Conservation (phyloP, 345 rosid genomes). For the Turritis glabra region DNA sequence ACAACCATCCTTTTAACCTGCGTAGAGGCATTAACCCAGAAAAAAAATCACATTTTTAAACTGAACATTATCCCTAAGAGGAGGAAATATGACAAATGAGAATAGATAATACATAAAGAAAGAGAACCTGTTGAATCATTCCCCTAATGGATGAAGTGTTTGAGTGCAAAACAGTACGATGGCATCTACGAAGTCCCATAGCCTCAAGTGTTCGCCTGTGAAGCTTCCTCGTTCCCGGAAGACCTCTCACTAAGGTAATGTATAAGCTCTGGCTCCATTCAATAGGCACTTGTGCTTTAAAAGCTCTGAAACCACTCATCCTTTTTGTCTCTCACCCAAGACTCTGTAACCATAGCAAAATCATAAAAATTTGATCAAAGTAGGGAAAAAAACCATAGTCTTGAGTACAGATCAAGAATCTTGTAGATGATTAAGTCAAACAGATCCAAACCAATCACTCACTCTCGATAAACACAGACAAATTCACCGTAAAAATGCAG, state of each 20-base stretch:
- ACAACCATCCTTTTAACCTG: constrained; percentile 79
- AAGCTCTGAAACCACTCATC: constrained; percentile 82
- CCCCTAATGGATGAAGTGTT: constrained; percentile 73
- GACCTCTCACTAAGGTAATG: constrained; percentile 76
- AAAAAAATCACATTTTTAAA: too few species aligned
- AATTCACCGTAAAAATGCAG: too few species aligned
- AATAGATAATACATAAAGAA: neutral
- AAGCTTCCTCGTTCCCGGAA: constrained; percentile 80
- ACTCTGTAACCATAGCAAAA: constrained; percentile 15
- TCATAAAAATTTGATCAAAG: too few species aligned
- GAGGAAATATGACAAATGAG: neutral
- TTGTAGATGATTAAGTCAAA: neutral
- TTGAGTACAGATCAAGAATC: neutral
- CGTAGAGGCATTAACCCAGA: neutral
- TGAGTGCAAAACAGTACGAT: constrained; percentile 64
- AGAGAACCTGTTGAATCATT: constrained; percentile 70
- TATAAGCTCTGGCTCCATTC: constrained; percentile 66
- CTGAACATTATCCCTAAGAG: neutral
- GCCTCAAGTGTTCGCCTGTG: constrained; percentile 85
- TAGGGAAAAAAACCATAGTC: too few species aligned
- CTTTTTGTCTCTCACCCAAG: constrained; percentile 1
- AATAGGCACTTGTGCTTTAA: constrained; percentile 65
- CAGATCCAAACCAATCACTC: constrained; percentile 1
- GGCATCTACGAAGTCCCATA: constrained; percentile 66
- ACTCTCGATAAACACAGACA: too few species aligned